A percentile compares a stretch with the other conserved stretches of the same genome.
Conservation (phyloP, 768 basidiomycete genomes). For the Pholiota molesta region DNA sequence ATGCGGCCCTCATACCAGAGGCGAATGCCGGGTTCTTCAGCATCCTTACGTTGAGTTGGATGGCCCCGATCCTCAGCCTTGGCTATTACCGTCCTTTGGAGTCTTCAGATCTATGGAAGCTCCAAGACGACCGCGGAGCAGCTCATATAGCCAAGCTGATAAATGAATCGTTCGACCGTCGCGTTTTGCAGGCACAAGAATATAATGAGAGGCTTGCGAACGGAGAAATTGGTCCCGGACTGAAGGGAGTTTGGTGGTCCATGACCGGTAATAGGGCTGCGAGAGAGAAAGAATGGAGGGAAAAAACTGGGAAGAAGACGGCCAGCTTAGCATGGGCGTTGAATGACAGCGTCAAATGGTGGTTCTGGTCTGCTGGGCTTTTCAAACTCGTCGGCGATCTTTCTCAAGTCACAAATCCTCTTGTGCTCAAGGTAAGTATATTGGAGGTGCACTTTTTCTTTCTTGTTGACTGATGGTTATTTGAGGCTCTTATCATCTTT, state of each 20-base stretch:
- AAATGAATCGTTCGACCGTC: constrained; percentile 61
- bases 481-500: constrained; percentile 69
- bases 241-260: constrained; percentile 62
- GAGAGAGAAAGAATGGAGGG: constrained; percentile 67
- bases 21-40: constrained; percentile 60
- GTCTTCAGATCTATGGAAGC: constrained; percentile 78
- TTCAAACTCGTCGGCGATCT: constrained; percentile 66
- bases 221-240: constrained; percentile 63
- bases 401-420: constrained; percentile 62
- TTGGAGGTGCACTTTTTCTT: neutral
- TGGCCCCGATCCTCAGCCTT: constrained; percentile 68
- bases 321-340: constrained; percentile 70
- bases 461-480: neutral
- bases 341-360: constrained; percentile 77
- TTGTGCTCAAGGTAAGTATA: neutral
- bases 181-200: constrained; percentile 55
- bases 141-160: constrained; percentile 65
- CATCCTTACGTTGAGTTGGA: constrained; percentile 73
- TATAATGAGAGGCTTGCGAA: constrained; percentile 73
- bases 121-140: constrained; percentile 65
- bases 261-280: constrained; percentile 53
- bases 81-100: constrained; percentile 85
- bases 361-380: constrained; percentile 75
- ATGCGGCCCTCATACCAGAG: constrained; percentile 68
- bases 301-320: constrained; percentile 58